phyloP scores from a whole-genome alignment of 2,329 filamentous ascomycete genomes.

The Nigrograna mackinnonii region DNA sequence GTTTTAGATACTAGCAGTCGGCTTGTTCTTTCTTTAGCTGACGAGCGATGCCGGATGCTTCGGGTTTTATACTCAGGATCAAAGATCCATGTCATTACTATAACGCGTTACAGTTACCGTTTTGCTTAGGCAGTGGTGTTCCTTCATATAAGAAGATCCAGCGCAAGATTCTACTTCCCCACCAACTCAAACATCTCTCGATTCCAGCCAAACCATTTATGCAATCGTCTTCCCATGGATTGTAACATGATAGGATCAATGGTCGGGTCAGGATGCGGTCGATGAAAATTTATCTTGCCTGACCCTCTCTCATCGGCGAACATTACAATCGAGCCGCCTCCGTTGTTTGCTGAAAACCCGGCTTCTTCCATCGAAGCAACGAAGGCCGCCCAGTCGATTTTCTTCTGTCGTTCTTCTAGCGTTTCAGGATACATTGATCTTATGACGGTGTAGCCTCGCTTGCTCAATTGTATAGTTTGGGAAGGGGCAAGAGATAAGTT shows the following conservation, averaged over 20 bases:
- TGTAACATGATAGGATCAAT: slow-evolving; percentile 31
- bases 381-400: slow-evolving; percentile 14
- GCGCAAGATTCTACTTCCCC: too few relatives aligned
- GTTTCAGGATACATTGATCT: slow-evolving; percentile 15
- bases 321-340: slow-evolving; percentile 17
- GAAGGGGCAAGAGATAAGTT: not conserved
- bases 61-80: too few relatives aligned
- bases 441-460: slow-evolving; percentile 4
- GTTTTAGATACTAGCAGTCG: too few relatives aligned
- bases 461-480: not conserved
- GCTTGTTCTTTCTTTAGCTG: too few relatives aligned
- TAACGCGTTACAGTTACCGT: too few relatives aligned
- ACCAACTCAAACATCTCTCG: not conserved
- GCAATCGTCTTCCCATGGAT: slow-evolving; percentile 27
- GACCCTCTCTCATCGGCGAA: slow-evolving; percentile 12
- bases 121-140: too few relatives aligned
- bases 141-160: too few relatives aligned
- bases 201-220: slow-evolving; percentile 31
- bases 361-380: slow-evolving; percentile 18
- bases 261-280: slow-evolving; percentile 26
- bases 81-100: too few relatives aligned
- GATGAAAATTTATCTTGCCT: slow-evolving; percentile 28
- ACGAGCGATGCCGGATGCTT: too few relatives aligned
- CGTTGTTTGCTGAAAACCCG: slow-evolving; percentile 12
- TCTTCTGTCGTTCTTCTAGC: slow-evolving; percentile 10